Percentiles rank a stretch among this genome's conserved stretches.
Evolutionary conservation across 2,329 filamentous ascomycete species (phyloP).

Genomic region (Cercospora berteroae): DNA sequence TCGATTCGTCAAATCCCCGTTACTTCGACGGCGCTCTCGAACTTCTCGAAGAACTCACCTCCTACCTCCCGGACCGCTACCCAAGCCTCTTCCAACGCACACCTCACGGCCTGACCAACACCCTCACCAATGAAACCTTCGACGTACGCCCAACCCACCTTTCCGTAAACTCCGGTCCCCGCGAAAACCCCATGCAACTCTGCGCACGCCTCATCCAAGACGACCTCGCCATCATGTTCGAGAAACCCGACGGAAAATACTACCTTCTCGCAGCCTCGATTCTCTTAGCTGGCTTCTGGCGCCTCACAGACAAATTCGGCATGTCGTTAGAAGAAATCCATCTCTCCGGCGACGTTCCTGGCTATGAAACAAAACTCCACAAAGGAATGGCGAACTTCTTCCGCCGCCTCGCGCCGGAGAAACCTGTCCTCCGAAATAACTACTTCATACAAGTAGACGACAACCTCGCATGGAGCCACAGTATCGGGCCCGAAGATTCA

Average conservation of each 20-base stretch:
- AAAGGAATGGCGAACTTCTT: conserved; percentile 83
- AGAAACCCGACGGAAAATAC: conserved; percentile 72
- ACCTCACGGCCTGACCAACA: conserved; percentile 64
- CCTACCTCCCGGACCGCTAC: conserved; percentile 73
- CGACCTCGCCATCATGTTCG: conserved; percentile 81
- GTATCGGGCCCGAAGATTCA: conserved; percentile 70
- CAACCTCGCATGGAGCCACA: conserved; percentile 69
- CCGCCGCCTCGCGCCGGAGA: conserved; percentile 65
- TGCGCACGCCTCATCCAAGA: conserved; percentile 73
- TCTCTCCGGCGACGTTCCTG: conserved; percentile 71
- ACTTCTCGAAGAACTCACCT: conserved; percentile 68
- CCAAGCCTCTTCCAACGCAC: conserved; percentile 67
- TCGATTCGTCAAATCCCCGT: conserved; percentile 60
- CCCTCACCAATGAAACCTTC: conserved; percentile 69
- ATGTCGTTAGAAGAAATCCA: conserved; percentile 80
- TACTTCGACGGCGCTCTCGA: conserved; percentile 68
- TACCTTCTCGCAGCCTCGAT: conserved; percentile 75
- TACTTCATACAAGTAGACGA: conserved; percentile 90
- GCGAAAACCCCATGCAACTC: conserved; percentile 76
- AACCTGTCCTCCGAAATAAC: conserved; percentile 69
- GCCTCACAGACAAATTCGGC: conserved; percentile 74
- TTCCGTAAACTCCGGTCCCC: conserved; percentile 31
- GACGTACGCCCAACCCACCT: conserved; percentile 64
- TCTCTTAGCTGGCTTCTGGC: conserved; percentile 79
- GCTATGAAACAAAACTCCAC: conserved; percentile 68